phyloP scores from a whole-genome alignment of 805 yeast genomes.

The Kodamaea kaohsiungensis region DNA sequence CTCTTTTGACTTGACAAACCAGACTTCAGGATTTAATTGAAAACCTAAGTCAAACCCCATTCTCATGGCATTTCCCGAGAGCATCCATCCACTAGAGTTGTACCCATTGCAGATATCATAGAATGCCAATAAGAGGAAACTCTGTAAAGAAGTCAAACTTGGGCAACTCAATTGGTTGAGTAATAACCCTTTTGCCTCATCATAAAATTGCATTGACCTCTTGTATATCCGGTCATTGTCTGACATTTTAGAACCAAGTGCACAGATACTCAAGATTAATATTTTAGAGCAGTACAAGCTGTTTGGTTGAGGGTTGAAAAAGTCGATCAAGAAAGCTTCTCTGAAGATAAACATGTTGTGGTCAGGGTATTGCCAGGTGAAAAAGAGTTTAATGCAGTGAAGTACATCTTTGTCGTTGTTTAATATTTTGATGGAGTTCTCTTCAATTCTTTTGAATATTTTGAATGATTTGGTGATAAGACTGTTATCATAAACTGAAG shows the following conservation, averaged over 20 bases:
- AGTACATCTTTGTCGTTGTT: constrained; percentile 38
- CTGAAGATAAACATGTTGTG: constrained; percentile 62
- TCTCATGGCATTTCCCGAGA: constrained; percentile 60
- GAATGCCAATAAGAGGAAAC: constrained; percentile 57
- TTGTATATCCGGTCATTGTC: constrained; percentile 42
- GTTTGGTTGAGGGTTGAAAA: constrained; percentile 54
- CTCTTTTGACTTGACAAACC: constrained; percentile 47
- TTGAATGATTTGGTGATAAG: constrained; percentile 18
- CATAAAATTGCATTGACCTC: constrained; percentile 46
- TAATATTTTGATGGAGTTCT: constrained; percentile 21
- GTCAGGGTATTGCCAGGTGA: constrained; percentile 68
- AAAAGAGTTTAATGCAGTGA: constrained; percentile 46
- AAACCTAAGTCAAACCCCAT: constrained; percentile 69
- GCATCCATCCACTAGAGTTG: constrained; percentile 62
- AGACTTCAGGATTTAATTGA: constrained; percentile 60
- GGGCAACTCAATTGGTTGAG: constrained; percentile 47
- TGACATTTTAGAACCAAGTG: constrained; percentile 56
- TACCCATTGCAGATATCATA: constrained; percentile 63
- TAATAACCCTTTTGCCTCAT: constrained; percentile 45
- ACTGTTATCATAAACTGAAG: constrained; percentile 42
- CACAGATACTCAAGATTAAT: constrained; percentile 56
- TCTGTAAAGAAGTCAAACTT: constrained; percentile 57
- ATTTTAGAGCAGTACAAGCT: constrained; percentile 57
- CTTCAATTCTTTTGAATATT: constrained; percentile 3
- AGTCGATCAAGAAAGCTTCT: constrained; percentile 61